A percentile compares a stretch with the other conserved stretches of the same genome.
Evolutionary conservation across 176 grass and related monocot genomes (phyloP).

Genomic region (Thalia dealbata): DNA sequence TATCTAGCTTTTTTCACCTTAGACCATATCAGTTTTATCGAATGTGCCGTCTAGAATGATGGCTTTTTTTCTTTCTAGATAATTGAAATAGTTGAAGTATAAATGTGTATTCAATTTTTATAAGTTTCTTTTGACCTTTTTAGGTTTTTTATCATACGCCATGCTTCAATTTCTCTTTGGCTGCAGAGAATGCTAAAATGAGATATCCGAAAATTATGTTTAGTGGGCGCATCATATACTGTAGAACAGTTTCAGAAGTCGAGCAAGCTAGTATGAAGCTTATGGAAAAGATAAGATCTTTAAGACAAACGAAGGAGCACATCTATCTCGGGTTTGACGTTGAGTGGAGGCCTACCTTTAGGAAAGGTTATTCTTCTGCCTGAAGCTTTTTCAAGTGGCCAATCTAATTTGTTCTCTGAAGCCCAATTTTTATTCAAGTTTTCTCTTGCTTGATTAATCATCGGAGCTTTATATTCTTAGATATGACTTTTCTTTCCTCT

Average conservation of each 20-base stretch:
- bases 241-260: constrained; percentile 45
- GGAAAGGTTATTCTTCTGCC: constrained; percentile 44
- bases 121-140: background rate
- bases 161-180: background rate
- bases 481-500: background rate
- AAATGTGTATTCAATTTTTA: background rate
- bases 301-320: constrained; percentile 24
- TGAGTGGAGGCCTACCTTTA: constrained; percentile 62
- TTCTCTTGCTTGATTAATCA: background rate
- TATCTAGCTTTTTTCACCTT: no score
- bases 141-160: background rate
- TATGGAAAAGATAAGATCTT: constrained; percentile 32
- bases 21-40: background rate
- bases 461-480: background rate
- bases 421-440: background rate
- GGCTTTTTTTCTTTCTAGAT: background rate
- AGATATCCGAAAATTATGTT: constrained; percentile 48
- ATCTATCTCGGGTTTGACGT: constrained; percentile 85
- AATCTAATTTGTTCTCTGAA: background rate
- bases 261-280: constrained; percentile 56
- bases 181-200: constrained; percentile 27
- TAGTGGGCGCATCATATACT: constrained; percentile 52
- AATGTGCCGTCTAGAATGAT: background rate
- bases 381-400: background rate
- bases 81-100: background rate